Base-by-base conservation (phyloP, 208 protist species). In the Acanthamoeba divionensis region DNA sequence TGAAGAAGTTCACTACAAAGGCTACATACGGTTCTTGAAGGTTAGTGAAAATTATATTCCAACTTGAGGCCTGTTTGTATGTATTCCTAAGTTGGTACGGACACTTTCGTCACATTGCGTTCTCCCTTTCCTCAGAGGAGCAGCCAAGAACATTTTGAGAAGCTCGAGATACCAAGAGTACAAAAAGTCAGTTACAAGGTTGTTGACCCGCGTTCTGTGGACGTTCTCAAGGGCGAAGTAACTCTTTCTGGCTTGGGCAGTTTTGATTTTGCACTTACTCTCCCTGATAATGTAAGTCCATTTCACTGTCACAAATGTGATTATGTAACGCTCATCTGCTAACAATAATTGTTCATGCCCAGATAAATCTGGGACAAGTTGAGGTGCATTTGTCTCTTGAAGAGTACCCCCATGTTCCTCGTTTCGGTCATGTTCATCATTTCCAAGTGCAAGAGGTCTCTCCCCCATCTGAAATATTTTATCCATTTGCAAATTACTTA, bases 11-110 rank as follows among this genome's bases (percentile, higher is more conserved):
- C 12, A 87, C 47, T 71, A 71, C 79, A 87, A 87, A 45, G 79
- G 79, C 55, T 87, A 87, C 55, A 60, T 87, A 2, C 79, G 79
- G 38, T 87, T 87, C 79, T 45, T 69, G 24, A 87, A 67, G 55
- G 79, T 87, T 85, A 13, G 9, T 48, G 9, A 75, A 24, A 3
- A 65, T 33, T 44, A 12, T 12, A 12, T 15, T 4, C 33, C 21
- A 1, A 36, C 0, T 3, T 0, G 15, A n/a, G n/a, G n/a, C n/a
- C n/a, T n/a, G n/a, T n/a, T n/a, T n/a, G n/a, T n/a, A n/a, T n/a
- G n/a, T n/a, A n/a, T n/a, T n/a, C n/a, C n/a, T n/a, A n/a, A n/a
- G n/a, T n/a, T n/a, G n/a, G n/a, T n/a, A n/a, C n/a, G n/a, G n/a
- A n/a, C n/a, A n/a, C n/a, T n/a, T n/a, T 9, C 1, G 3, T 5